phyloP scores from a whole-genome alignment of 2,329 filamentous ascomycete species.

The Nigrograna mackinnonii region DNA sequence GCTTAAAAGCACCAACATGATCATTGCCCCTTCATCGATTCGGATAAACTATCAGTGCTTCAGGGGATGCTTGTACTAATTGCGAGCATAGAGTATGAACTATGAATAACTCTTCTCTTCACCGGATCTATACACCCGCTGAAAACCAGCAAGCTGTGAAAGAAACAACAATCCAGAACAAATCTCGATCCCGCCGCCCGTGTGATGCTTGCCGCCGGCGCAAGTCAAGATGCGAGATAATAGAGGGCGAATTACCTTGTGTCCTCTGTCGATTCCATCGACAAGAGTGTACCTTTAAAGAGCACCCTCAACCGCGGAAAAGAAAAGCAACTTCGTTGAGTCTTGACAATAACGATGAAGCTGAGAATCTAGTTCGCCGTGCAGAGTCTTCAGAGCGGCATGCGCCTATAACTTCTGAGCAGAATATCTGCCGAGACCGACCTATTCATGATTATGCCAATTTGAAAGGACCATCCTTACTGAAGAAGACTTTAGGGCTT shows the following conservation, averaged over 20 bases:
- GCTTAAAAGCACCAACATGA: too few relatives aligned
- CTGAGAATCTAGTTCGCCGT: too few relatives aligned
- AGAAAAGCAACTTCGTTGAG: slow-evolving; percentile 53
- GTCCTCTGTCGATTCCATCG: slow-evolving; percentile 68
- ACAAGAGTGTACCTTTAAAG: slow-evolving; percentile 69
- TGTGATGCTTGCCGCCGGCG: slow-evolving; percentile 70
- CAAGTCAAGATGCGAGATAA: slow-evolving; percentile 68
- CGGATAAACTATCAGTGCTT: too few relatives aligned
- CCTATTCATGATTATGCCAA: slow-evolving; percentile 37
- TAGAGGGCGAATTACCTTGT: slow-evolving; percentile 67
- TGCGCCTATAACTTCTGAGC: too few relatives aligned
- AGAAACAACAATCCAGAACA: slow-evolving; percentile 8
- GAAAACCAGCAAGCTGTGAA: too few relatives aligned
- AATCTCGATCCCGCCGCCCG: slow-evolving; percentile 46
- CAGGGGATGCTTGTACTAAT: too few relatives aligned
- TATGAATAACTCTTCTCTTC: too few relatives aligned
- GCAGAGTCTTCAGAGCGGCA: too few relatives aligned
- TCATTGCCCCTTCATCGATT: too few relatives aligned
- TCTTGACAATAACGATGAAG: too few relatives aligned
- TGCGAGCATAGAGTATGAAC: not conserved
- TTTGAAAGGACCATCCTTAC: slow-evolving; percentile 33
- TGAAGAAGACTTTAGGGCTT: slow-evolving; percentile 39
- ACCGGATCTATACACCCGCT: too few relatives aligned
- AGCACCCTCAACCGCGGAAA: slow-evolving; percentile 70
- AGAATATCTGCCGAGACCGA: slow-evolving; percentile 14